These are phyloP conservation scores for Annulohypoxylon truncatum DNA, from an alignment of 2,329 filamentous ascomycete genomes.

Conservation along the genomic window DNA sequence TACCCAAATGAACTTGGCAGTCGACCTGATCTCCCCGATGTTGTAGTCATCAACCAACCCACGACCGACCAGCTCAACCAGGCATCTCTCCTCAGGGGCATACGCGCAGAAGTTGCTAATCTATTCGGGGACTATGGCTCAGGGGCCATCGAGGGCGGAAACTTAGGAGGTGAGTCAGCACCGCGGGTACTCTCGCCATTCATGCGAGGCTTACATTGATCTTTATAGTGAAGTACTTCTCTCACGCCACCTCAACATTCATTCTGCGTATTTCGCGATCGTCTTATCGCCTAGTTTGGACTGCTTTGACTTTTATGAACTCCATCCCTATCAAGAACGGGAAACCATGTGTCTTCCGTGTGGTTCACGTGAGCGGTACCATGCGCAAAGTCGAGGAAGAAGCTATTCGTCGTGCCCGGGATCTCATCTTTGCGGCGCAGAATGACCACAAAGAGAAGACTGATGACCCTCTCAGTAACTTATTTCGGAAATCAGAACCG, in stretches of 20 bases:
- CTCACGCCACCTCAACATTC: slow-evolving; percentile 90
- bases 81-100: slow-evolving; percentile 72
- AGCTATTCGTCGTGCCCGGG: slow-evolving; percentile 80
- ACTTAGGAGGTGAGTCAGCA: slow-evolving; percentile 69
- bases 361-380: slow-evolving; percentile 90
- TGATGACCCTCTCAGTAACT: slow-evolving; percentile 52
- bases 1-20: slow-evolving; percentile 72
- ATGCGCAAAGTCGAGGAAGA: slow-evolving; percentile 94
- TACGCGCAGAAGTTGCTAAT: slow-evolving; percentile 75
- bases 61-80: slow-evolving; percentile 78
- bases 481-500: slow-evolving; percentile 52
- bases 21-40: slow-evolving; percentile 61
- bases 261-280: slow-evolving; percentile 87
- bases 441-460: slow-evolving; percentile 51
- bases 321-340: slow-evolving; percentile 71
- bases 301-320: slow-evolving; percentile 84
- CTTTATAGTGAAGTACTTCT: slow-evolving; percentile 86
- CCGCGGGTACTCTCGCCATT: neutral
- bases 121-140: slow-evolving; percentile 92
- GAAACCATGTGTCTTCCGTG: slow-evolving; percentile 80
- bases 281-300: slow-evolving; percentile 90
- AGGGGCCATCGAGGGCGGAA: slow-evolving; percentile 73
- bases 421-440: slow-evolving; percentile 75
- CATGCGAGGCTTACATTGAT: slow-evolving; percentile 39
- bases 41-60: slow-evolving; percentile 82